Evolutionary conservation across 257 asterid species (phyloP), one percentile per base, ranked within the genome.

Genomic region (Petunia axillaris): DNA sequence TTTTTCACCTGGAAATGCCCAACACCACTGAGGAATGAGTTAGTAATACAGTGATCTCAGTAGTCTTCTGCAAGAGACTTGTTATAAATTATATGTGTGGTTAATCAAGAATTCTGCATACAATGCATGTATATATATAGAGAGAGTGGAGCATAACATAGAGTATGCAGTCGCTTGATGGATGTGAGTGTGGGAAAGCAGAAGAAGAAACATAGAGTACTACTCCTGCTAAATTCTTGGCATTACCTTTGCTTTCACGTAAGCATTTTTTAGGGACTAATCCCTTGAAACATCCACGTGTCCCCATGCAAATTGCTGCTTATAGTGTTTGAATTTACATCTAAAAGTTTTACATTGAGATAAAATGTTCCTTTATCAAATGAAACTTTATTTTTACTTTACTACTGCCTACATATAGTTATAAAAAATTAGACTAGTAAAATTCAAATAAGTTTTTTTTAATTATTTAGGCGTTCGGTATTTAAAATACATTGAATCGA

Each of bases 211-310:
- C 41, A 1, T 44, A 44, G 25, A 25, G 25, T 25, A 25, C 25
- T 25, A 25, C 25, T 25, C 25, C 25, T 0, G 25, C 25, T 4
- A 40, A 16, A 44, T 16, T 70, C 58, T 16, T 70, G 16, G 46
- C 10, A 46, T 68, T 44, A 13, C 10, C 39, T 60, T 77, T 10
- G 81, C 81, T 77, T 77, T 41, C 48, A 77, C 59, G 73, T 60
- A 8, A 77, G 0, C 40, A 77, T 11, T 5, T 15, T 70, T 70
- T 40, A 25, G 25, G 25, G 25, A 25, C 25, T 25, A 25, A 25
- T 25, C 25, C 25, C 25, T 25, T 25, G 25, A 25, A 25, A 25
- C 25, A 25, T 25, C 25, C 25, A 25, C 25, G 25, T 25, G 25
- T 25, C 25, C 25, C 25, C 25, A 25, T 25, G 25, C 25, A 25